Base-by-base conservation (phyloP, 768 basidiomycete genomes). In the Boletales sp. region DNA sequence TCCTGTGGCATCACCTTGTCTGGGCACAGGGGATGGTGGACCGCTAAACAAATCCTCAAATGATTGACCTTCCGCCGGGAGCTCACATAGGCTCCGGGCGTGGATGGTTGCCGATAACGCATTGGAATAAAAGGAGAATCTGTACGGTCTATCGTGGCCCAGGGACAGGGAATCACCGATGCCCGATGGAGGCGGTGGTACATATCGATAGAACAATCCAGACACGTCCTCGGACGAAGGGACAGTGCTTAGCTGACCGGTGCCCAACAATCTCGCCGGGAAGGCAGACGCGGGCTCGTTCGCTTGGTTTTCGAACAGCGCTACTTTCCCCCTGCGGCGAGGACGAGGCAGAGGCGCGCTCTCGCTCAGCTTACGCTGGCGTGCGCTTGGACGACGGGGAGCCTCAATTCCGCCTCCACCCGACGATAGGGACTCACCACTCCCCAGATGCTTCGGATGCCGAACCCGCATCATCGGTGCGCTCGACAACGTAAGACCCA, bases 81-180 rank as follows among this genome's bases (percentile, higher is more conserved):
- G 78, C 67, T 99, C 97, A 48, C 88, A 84, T 14, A 99, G 72
- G 54, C 87, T 94, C 15, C 94, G 81, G 0, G 97, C 90, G 71
- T 98, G 95, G 42, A 99, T 97, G 2, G 97, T 97, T 0, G 93
- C 87, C 3, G 86, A 83, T 43, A 97, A 74, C 5, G 87, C 79
- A 61, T 97, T 98, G 15, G 92, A 97, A 71, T 98, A 99, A 72
- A 98, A 99, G 0, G 97, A 97, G 72, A 98, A 99, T 40, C 97
- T 82, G 64, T 97, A 98, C 9, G 94, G 95, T 60, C 93, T 77
- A 61, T 94, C 92, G 55, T 93, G 86, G 0, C 79, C 82, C 4
- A 76, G 73, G 44, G 75, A 70, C 19, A 76, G 67, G 43, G 78
- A 72, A 8, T 72, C 72, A 11, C 53, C 52, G 21, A 62, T 32